A percentile compares a stretch with the other conserved stretches of the same genome.
Conservation (phyloP, 345 rosid genomes). For the Pugionium cornutum region DNA sequence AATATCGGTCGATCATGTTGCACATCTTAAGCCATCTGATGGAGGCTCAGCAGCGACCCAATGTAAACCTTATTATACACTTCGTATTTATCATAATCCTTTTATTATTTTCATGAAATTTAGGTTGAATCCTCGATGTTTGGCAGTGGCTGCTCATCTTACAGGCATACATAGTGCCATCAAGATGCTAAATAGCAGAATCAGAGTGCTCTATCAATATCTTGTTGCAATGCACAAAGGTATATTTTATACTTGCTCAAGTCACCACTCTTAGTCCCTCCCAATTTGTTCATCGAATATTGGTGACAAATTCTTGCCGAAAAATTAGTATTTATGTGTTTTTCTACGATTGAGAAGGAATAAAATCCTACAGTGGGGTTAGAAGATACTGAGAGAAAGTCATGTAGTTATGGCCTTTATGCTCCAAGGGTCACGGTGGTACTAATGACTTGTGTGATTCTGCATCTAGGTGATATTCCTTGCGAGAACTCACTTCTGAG, state of each 20-base stretch:
- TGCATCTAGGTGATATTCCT: constrained; percentile 80
- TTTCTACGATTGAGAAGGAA: background rate
- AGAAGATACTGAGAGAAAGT: background rate
- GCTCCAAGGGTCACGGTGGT: background rate
- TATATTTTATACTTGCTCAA: constrained; percentile 29
- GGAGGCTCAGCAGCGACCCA: constrained; percentile 98
- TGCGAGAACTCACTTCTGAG: constrained; percentile 88
- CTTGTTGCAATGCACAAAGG: constrained; percentile 93
- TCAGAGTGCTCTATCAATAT: constrained; percentile 88
- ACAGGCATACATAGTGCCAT: constrained; percentile 96
- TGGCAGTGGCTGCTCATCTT: constrained; percentile 98
- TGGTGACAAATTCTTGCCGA: constrained; percentile 10
- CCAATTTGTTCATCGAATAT: constrained; percentile 23
- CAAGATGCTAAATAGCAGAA: constrained; percentile 96
- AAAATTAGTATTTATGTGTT: background rate
- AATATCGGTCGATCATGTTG: constrained; percentile 97
- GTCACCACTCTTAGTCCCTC: background rate
- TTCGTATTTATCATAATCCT: background rate
- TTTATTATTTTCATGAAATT: background rate
- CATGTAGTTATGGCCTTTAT: background rate
- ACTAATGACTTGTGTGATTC: constrained; percentile 23
- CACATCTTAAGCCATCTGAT: constrained; percentile 97
- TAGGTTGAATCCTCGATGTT: background rate
- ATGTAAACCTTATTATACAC: constrained; percentile 47
- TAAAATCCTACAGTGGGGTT: background rate